These are phyloP conservation scores for Elsinoe australis DNA, from an alignment of 2,329 filamentous ascomycete species.

Conservation along the genomic window DNA sequence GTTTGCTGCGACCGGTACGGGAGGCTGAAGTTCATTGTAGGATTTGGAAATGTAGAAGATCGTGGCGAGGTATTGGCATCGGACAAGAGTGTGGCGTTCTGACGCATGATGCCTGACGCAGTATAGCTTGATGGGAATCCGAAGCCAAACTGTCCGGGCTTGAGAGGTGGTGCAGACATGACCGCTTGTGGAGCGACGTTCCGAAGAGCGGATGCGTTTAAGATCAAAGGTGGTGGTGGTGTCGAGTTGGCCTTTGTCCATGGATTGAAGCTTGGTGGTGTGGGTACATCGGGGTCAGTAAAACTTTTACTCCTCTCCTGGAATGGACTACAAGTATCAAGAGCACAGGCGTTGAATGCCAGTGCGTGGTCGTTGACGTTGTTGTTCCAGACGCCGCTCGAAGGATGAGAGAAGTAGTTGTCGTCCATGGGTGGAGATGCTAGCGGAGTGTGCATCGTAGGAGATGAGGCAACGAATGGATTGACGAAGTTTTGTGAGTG, in stretches of 20 bases:
- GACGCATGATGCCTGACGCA: not conserved
- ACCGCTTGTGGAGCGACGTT: slow-evolving; percentile 4
- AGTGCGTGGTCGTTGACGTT: slow-evolving; percentile 17
- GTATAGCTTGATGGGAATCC: not conserved
- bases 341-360: slow-evolving; percentile 24
- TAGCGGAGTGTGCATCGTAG: slow-evolving; percentile 26
- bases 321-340: slow-evolving; percentile 19
- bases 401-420: not conserved
- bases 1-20: slow-evolving; percentile 1
- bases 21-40: slow-evolving; percentile 5
- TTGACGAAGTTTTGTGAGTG: slow-evolving; percentile 20
- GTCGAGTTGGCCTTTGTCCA: slow-evolving; percentile 5
- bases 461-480: slow-evolving; percentile 27
- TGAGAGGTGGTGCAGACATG: not conserved
- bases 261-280: slow-evolving; percentile 12
- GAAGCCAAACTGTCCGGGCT: not conserved
- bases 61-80: slow-evolving; percentile 4
- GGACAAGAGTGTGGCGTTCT: not conserved
- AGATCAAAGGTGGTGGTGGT: slow-evolving; percentile 1
- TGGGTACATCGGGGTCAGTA: not conserved
- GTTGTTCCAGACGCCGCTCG: not conserved
- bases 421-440: slow-evolving; percentile 24
- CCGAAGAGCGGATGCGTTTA: not conserved
- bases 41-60: not conserved
- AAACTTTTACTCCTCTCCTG: not conserved